Conservation (phyloP, 169 alveolate species). For the Eimeria sp. region DNA sequence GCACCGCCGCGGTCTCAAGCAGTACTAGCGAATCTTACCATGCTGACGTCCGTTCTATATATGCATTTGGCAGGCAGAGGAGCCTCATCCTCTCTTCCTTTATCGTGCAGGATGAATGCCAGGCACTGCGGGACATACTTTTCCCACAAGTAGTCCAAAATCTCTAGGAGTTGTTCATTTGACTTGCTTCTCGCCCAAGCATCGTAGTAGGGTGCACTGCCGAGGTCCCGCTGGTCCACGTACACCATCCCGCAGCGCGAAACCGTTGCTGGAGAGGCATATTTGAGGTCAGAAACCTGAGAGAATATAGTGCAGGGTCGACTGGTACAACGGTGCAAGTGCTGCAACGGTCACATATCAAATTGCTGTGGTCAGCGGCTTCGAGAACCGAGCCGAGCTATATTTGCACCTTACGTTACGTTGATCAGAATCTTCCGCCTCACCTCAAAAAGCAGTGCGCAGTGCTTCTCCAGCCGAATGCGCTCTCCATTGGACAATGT, state of each 20-base stretch:
- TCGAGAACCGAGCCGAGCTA: neutral
- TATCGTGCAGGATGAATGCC: constrained; percentile 92
- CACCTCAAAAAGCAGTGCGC: constrained; percentile 97
- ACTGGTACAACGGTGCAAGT: neutral
- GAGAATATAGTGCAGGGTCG: neutral
- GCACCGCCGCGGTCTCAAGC: neutral
- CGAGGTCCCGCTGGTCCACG: constrained; percentile 97
- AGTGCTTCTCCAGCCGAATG: constrained; percentile 96
- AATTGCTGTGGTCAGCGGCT: neutral
- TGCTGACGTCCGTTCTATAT: constrained; percentile 82
- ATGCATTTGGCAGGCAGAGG: constrained; percentile 59
- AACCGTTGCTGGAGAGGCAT: constrained; percentile 99
- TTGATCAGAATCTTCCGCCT: neutral
- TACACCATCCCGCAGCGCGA: constrained; percentile 99
- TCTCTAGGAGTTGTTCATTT: constrained; percentile 86
- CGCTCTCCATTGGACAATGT: constrained; percentile 98
- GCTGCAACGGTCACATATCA: neutral
- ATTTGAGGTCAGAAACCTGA: constrained; percentile 95
- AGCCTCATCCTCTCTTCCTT: constrained; percentile 86
- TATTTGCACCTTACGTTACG: neutral
- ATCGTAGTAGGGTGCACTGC: constrained; percentile 95
- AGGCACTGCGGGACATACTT: constrained; percentile 92
- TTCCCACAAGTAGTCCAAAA: constrained; percentile 90
- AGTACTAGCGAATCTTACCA: constrained; percentile 21
- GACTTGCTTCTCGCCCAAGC: constrained; percentile 94